phyloP scores from a whole-genome alignment of 176 grass and related monocot species.

The Eleusine coracana region DNA sequence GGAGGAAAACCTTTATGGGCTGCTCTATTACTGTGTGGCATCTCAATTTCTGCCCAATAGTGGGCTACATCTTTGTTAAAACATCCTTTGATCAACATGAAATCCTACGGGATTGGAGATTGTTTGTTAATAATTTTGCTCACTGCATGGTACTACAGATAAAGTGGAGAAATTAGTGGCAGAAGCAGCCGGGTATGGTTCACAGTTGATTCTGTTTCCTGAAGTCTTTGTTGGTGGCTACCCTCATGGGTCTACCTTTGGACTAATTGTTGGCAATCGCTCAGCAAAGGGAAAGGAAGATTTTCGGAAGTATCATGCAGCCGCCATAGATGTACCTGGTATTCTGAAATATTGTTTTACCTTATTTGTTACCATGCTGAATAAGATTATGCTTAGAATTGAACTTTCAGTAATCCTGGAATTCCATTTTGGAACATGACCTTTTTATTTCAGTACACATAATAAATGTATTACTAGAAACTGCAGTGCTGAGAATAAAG shows the following conservation, averaged over 20 bases:
- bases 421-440: not conserved
- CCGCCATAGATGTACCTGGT: conserved; percentile 96
- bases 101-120: not conserved
- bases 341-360: conserved; percentile 27
- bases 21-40: not conserved
- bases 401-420: conserved; percentile 7
- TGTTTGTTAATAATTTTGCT: conserved; percentile 7
- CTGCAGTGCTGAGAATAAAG: not conserved
- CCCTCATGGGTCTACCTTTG: conserved; percentile 84
- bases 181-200: conserved; percentile 76
- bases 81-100: not conserved
- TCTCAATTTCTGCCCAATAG: not conserved
- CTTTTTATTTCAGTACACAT: not conserved
- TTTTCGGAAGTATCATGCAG: conserved; percentile 77
- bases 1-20: not conserved
- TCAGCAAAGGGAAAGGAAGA: conserved; percentile 84
- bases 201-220: conserved; percentile 87
- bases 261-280: conserved; percentile 73
- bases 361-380: conserved; percentile 10
- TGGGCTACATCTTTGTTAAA: conserved; percentile 3
- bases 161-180: conserved; percentile 84
- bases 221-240: conserved; percentile 95
- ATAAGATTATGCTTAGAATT: not conserved
- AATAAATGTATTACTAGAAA: conserved; percentile 1
- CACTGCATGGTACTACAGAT: conserved; percentile 49